phyloP scores from a whole-genome alignment of 169 alveolate species.

The Plasmodium ovale region DNA sequence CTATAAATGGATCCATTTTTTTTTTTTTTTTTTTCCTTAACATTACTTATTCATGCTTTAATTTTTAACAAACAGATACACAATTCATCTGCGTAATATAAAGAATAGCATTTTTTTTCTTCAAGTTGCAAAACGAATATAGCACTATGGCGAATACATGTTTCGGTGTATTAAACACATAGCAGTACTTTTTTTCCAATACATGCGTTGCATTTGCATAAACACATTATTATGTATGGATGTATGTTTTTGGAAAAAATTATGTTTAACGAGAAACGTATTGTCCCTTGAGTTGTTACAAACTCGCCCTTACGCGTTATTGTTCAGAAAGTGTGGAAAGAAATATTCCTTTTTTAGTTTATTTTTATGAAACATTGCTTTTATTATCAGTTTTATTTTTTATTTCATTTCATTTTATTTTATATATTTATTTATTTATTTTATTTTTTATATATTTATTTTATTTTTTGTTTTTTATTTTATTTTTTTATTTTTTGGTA shows the following conservation, averaged over 20 bases:
- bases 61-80: neutral
- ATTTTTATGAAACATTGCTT: too few relatives aligned
- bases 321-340: neutral
- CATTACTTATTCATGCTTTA: neutral
- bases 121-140: neutral
- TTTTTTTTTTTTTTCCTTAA: too few relatives aligned
- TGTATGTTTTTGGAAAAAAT: too few relatives aligned
- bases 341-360: neutral
- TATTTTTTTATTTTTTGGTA: conserved; percentile 5
- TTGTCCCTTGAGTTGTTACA: neutral
- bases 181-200: neutral
- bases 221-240: too few relatives aligned
- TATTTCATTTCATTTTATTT: too few relatives aligned
- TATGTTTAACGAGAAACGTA: neutral
- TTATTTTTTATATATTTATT: neutral
- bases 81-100: neutral
- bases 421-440: neutral
- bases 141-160: too few relatives aligned
- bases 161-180: neutral
- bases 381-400: too few relatives aligned
- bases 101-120: neutral
- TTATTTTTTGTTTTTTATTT: too few relatives aligned
- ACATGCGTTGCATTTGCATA: neutral
- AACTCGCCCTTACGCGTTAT: neutral
- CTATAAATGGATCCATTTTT: neutral